phyloP scores from a whole-genome alignment of 1,284 basidiomycete species.

The Ustilago cynodontis region DNA sequence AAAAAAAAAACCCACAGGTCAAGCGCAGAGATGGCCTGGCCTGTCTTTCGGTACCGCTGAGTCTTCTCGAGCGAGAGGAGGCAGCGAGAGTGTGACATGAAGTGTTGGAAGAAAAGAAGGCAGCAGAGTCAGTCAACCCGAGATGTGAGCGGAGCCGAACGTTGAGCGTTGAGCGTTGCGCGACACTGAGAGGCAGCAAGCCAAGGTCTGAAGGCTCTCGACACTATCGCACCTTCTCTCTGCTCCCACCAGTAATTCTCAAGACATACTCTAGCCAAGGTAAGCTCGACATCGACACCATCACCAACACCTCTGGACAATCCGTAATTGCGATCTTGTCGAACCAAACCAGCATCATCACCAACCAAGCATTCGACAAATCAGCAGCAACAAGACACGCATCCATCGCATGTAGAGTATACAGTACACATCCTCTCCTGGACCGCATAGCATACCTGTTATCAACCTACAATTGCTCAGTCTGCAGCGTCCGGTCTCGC shows the following conservation, averaged over 20 bases:
- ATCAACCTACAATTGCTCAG: neutral
- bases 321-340: conserved; percentile 18
- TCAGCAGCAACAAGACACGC: neutral
- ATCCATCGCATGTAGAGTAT: neutral
- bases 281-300: conserved; percentile 38
- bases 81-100: no score
- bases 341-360: neutral
- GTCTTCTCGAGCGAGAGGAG: no score
- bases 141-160: no score
- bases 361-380: conserved; percentile 2
- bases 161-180: conserved; percentile 1
- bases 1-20: no score
- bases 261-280: conserved; percentile 56
- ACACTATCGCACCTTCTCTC: conserved; percentile 44
- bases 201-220: conserved; percentile 41
- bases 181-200: neutral
- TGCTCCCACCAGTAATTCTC: conserved; percentile 53
- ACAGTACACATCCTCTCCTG: neutral
- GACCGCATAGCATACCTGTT: neutral
- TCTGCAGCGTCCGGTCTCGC: neutral
- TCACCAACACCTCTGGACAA: conserved; percentile 25
- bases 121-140: neutral
- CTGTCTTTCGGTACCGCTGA: conserved; percentile 5
- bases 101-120: neutral
- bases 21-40: neutral